Conservation (phyloP, 495 filamentous ascomycete genomes). For the Aspergillus asperescens region DNA sequence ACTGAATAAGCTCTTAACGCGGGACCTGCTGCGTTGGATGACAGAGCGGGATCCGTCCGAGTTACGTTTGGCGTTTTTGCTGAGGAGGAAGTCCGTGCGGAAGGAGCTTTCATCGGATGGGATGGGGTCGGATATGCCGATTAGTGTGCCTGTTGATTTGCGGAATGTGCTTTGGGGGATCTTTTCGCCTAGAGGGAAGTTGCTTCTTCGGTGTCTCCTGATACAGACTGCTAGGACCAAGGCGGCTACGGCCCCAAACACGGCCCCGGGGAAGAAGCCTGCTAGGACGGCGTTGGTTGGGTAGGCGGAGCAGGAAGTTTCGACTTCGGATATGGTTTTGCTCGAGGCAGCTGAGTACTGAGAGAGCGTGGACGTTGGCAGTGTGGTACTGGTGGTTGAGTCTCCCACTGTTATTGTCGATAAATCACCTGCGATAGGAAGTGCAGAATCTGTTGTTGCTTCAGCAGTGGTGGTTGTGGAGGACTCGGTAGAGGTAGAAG, state of each 20-base stretch:
- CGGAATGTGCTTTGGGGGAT: constrained; percentile 28
- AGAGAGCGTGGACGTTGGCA: constrained; percentile 11
- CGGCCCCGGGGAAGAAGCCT: constrained; percentile 60
- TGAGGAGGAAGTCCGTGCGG: constrained; percentile 56
- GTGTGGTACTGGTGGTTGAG: constrained; percentile 1
- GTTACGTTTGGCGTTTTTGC: constrained; percentile 22
- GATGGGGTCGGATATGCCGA: constrained; percentile 54
- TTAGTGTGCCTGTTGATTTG: constrained; percentile 37
- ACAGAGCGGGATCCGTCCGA: constrained; percentile 32
- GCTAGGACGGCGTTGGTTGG: constrained; percentile 50
- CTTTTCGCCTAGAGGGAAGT: constrained; percentile 13
- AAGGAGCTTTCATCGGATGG: constrained; percentile 42
- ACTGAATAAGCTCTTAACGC: constrained; percentile 37
- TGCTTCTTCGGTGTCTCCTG: constrained; percentile 28
- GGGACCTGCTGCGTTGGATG: constrained; percentile 32
- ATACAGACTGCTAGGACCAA: constrained; percentile 42
- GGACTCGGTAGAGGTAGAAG: constrained; percentile 20
- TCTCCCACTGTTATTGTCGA: constrained; percentile 17
- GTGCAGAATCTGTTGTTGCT: not conserved
- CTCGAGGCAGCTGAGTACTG: constrained; percentile 17
- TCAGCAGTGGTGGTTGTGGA: not conserved
- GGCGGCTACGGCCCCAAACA: constrained; percentile 47
- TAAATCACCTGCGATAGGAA: not conserved
- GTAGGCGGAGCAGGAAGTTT: constrained; percentile 37
- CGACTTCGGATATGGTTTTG: constrained; percentile 11